phyloP scores from a whole-genome alignment of 75 land plant species.

The Selaginella tamariscina region DNA sequence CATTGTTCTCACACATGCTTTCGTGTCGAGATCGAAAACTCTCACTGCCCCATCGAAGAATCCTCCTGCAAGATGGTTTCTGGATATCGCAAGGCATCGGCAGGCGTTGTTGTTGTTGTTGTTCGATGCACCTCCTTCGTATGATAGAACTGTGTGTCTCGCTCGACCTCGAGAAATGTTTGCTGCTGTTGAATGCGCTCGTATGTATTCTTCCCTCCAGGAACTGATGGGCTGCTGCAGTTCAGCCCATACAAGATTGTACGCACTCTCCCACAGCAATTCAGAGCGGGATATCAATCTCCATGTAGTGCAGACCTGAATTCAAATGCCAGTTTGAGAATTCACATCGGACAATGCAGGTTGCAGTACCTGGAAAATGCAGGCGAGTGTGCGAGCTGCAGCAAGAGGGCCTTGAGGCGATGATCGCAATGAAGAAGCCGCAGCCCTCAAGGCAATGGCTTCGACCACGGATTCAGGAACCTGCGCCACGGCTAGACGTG shows the following conservation, averaged over 20 bases:
- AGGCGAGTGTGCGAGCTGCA: constrained; percentile 28
- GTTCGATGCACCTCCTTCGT: constrained; percentile 16
- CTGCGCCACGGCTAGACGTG: constrained; percentile 6
- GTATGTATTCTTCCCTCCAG: constrained; percentile 44
- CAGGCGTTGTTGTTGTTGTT: constrained; percentile 15
- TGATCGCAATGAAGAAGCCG: constrained; percentile 19
- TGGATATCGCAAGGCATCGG: constrained; percentile 39
- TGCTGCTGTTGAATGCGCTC: constrained; percentile 35
- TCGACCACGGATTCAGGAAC: constrained; percentile 46
- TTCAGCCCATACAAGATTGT: constrained; percentile 28
- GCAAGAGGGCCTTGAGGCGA: constrained; percentile 31
- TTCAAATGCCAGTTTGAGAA: background rate
- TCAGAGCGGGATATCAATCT: constrained; percentile 39
- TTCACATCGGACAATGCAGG: background rate
- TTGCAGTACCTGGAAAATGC: constrained; percentile 31
- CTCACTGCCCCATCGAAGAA: constrained; percentile 51
- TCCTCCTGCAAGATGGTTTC: constrained; percentile 37
- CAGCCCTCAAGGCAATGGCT: constrained; percentile 29
- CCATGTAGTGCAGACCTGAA: constrained; percentile 55
- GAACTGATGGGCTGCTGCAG: constrained; percentile 1
- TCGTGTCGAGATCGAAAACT: constrained; percentile 32
- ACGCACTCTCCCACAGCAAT: constrained; percentile 34
- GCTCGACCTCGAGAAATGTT: constrained; percentile 35
- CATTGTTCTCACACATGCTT: constrained; percentile 23
- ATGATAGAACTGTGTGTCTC: constrained; percentile 18